Percentiles rank a stretch among this genome's conserved stretches.
These are phyloP conservation scores for Kodamaea plutei DNA, from an alignment of 1,139 yeast species.

Conservation along the genomic window DNA sequence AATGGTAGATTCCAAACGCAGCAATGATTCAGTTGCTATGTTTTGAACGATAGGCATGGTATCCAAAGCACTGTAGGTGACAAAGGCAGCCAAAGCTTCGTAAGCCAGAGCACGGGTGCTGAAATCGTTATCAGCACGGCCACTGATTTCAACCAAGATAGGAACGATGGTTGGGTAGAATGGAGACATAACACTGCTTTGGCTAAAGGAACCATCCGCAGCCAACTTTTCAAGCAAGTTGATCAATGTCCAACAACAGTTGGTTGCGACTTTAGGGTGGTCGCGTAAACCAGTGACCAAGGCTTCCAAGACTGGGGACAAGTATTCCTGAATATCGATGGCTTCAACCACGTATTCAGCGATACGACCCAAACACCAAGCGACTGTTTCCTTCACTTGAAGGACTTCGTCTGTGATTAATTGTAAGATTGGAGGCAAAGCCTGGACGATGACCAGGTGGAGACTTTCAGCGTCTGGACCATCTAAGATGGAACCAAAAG, in stretches of 20 bases:
- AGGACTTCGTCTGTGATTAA: slow-evolving; percentile 70
- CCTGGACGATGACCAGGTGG: slow-evolving; percentile 67
- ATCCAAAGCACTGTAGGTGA: slow-evolving; percentile 67
- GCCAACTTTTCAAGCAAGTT: slow-evolving; percentile 84
- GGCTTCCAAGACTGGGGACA: slow-evolving; percentile 70
- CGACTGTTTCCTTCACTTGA: slow-evolving; percentile 94
- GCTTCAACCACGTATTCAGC: slow-evolving; percentile 85
- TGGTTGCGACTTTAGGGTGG: slow-evolving; percentile 88
- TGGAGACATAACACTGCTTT: slow-evolving; percentile 64
- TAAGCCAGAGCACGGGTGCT: slow-evolving; percentile 94
- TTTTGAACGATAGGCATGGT: slow-evolving; percentile 65
- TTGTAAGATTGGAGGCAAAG: slow-evolving; percentile 69
- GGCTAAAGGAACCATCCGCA: slow-evolving; percentile 49
- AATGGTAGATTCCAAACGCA: slow-evolving; percentile 66
- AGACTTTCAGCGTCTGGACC: slow-evolving; percentile 84
- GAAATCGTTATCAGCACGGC: slow-evolving; percentile 73
- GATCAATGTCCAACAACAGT: slow-evolving; percentile 96
- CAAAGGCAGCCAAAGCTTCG: slow-evolving; percentile 84
- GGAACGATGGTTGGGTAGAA: slow-evolving; percentile 70
- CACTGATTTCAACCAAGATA: slow-evolving; percentile 63
- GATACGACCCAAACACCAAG: slow-evolving; percentile 97
- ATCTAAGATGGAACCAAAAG: slow-evolving; percentile 93
- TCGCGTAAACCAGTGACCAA: slow-evolving; percentile 75
- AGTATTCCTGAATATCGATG: slow-evolving; percentile 57
- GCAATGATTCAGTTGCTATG: slow-evolving; percentile 71